Evolutionary conservation across 1,284 basidiomycete species (phyloP), one percentile per base, ranked within the genome.

Genomic region (Naganishia sp.): DNA sequence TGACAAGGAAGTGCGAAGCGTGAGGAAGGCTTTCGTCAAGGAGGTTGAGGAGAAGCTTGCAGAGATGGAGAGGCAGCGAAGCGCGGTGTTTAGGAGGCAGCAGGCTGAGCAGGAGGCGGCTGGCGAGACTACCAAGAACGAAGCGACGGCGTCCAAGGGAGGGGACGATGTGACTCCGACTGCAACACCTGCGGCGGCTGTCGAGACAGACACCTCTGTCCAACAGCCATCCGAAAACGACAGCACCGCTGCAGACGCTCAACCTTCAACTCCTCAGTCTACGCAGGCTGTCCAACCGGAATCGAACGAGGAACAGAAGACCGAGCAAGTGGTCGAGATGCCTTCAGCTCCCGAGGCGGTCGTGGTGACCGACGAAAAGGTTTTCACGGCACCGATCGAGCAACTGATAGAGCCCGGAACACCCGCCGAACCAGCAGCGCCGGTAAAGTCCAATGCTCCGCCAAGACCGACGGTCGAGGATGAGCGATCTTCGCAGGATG

Each of bases 41-140:
- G 74, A 74, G 52, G 83, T 89, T 18, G 88, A 88, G 76, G 70
- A 71, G 28, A 86, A 87, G 71, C 70, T 86, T 31, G 83, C 81
- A 57, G 81, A 81, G 57, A 71, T 86, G 25, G 84, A 84, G 52
- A 71, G 70, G 61, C 67, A 70, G 66, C 75, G 76, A 73, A 74
- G 77, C 68, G 69, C 70, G 63, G 71, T 71, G 55, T 72, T 73
- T 75, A 63, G 69, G 39, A 61, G 50, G 58, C 47, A 61, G n/a
- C 32, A 51, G 25, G 47, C 58, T 3, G 58, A 39, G 11, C 32
- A 5, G n/a, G 35, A 15, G 5, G 21, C 35, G 3, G 15, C 21
- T 11, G 50, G 50, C 18, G n/a, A 15, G 6, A 49, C 11, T 11
- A 21, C 18, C 47, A 49, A 25, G 47, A 21, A 25, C 6, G 47